Evolutionary conservation across 345 rosid species (phyloP).

Genomic region (Pseudoturritis turrita): DNA sequence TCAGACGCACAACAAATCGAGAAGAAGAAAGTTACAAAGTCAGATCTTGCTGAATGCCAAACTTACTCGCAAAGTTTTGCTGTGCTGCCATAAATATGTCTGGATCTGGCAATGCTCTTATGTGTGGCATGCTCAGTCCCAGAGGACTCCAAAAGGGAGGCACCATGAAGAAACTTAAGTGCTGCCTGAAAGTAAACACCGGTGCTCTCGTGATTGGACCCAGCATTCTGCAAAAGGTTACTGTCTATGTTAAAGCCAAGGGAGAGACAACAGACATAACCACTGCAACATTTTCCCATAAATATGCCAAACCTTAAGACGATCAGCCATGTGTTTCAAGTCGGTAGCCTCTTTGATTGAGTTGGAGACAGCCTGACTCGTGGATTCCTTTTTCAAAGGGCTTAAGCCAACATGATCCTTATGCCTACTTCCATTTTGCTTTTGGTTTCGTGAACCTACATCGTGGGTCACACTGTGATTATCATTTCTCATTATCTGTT

Average conservation of each 20-base stretch:
- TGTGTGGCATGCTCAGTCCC: constrained; percentile 37
- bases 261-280: background rate
- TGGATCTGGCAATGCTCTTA: constrained; percentile 40
- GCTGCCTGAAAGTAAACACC: constrained; percentile 69
- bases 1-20: constrained; percentile 16
- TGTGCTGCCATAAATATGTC: constrained; percentile 48
- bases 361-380: constrained; percentile 55
- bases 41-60: constrained; percentile 9
- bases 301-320: constrained; percentile 55
- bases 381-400: constrained; percentile 68
- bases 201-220: constrained; percentile 53
- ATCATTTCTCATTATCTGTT: constrained; percentile 41
- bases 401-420: constrained; percentile 57
- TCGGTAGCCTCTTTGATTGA: constrained; percentile 90
- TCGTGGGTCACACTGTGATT: constrained; percentile 45
- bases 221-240: constrained; percentile 40
- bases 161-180: constrained; percentile 66
- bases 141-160: constrained; percentile 56
- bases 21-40: constrained; percentile 14
- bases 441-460: constrained; percentile 36
- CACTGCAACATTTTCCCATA: constrained; percentile 8
- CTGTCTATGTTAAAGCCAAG: constrained; percentile 15
- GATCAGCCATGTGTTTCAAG: constrained; percentile 95
- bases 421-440: constrained; percentile 49
- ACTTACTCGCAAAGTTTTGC: constrained; percentile 76